Base-by-base conservation (phyloP, 2,329 filamentous ascomycete genomes). In the Lecanicillium sp. region DNA sequence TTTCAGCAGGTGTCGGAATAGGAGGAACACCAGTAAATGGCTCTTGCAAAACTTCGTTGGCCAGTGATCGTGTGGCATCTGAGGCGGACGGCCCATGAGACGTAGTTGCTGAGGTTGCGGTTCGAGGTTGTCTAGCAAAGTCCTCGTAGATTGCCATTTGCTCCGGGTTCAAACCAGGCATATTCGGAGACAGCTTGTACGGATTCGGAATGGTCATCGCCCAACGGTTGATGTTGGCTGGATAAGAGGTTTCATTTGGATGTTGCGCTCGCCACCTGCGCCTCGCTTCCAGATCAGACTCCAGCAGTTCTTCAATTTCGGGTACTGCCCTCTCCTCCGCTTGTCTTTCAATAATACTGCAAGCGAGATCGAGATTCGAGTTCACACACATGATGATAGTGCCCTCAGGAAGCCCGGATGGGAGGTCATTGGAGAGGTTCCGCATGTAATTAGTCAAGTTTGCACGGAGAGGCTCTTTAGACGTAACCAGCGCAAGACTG, bases 381-480 rank as follows among this genome's bases (percentile, higher is more conserved):
- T 96, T 98, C 44, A 98, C 90, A 60, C 94, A 96, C 86, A 98
- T 95, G 41, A 96, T 77, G 44, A 98, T 92, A 22, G 92, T 85
- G 6, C 92, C 92, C 63, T 98, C 92, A 0, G 92, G 87, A 45
- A 98, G 73, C 13, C 85, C 85, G 38, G 86, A 83, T 38, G 86
- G 80, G 28, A 94, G 73, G 28, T 81, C 78, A 35, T 63, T 67
- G 3, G 78, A 72, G n/a, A 80, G 59, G 35, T 71, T 71, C 37
- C 92, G 83, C 59, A 98, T 88, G 56, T 96, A 94, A 62, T 96
- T 98, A 38, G 85, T 94, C 61, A 98, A 94, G 63, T 94, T 96
- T 59, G 94, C 92, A 44, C 92, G 80, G 13, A 98, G 71, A 13
- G 92, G 92, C 59, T 98, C 92, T 62, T 96, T 98, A 56, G 89